Conservation (phyloP, 2,329 filamentous ascomycete species). For the Xylaria sp. region DNA sequence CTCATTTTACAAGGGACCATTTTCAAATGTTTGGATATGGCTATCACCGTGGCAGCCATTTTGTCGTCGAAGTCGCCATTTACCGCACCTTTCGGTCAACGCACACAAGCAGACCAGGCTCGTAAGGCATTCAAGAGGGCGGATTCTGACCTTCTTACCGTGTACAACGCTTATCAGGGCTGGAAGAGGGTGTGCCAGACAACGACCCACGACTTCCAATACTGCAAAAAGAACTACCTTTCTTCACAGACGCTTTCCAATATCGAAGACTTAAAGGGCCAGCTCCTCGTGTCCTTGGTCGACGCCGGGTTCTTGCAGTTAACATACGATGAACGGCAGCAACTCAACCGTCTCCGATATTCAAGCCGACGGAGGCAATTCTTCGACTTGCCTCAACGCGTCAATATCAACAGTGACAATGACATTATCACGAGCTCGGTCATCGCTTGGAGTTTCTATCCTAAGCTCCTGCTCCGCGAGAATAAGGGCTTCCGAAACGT, state of each 20-base stretch:
- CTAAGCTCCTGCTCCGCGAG: slow-evolving; percentile 84
- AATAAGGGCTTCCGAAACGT: slow-evolving; percentile 87
- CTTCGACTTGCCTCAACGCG: slow-evolving; percentile 78
- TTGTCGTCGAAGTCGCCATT: slow-evolving; percentile 96
- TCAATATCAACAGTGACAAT: slow-evolving; percentile 78
- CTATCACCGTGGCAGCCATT: slow-evolving; percentile 89
- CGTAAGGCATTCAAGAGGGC: slow-evolving; percentile 79
- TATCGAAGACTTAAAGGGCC: slow-evolving; percentile 94
- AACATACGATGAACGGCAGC: slow-evolving; percentile 72
- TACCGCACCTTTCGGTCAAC: slow-evolving; percentile 81
- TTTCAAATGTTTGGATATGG: slow-evolving; percentile 90
- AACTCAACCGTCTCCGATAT: slow-evolving; percentile 72
- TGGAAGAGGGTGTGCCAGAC: slow-evolving; percentile 85
- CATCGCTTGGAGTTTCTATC: slow-evolving; percentile 94
- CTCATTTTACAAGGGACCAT: slow-evolving; percentile 84
- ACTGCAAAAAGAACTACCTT: slow-evolving; percentile 93
- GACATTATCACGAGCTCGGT: slow-evolving; percentile 81
- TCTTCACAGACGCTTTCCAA: slow-evolving; percentile 86
- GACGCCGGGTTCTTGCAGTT: slow-evolving; percentile 84
- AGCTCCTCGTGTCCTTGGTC: slow-evolving; percentile 81
- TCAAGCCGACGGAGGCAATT: slow-evolving; percentile 73
- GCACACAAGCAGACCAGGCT: slow-evolving; percentile 80
- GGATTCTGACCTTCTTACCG: slow-evolving; percentile 89
- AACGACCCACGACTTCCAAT: slow-evolving; percentile 78
- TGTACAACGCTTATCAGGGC: slow-evolving; percentile 89